A percentile compares a stretch with the other conserved stretches of the same genome.
These are phyloP conservation scores for Artemisia tridentata DNA, from an alignment of 129 eudicot genomes.

Conservation along the genomic window DNA sequence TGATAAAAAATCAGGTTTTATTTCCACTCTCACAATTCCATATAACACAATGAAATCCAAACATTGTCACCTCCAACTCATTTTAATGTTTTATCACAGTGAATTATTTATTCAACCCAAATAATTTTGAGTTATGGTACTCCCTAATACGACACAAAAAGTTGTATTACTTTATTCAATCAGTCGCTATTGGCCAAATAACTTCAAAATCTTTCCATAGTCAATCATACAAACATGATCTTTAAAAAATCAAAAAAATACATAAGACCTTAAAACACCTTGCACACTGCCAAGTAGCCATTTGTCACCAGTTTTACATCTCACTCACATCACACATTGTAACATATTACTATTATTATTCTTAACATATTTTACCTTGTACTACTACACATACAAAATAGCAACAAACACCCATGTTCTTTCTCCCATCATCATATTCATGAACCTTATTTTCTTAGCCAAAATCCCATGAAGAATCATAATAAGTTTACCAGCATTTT, in stretches of 20 bases:
- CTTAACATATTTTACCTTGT: slow-evolving; percentile 11
- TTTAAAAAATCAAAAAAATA: neutral
- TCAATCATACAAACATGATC: neutral
- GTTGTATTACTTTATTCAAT: neutral
- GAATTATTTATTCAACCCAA: too few species aligned
- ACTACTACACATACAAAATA: slow-evolving; percentile 21
- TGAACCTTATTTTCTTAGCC: slow-evolving; percentile 19
- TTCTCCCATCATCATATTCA: slow-evolving; percentile 19
- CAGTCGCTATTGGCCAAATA: neutral
- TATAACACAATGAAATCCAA: too few species aligned
- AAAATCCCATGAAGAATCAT: slow-evolving; percentile 31
- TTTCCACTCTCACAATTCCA: too few species aligned
- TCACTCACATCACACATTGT: slow-evolving; percentile 14
- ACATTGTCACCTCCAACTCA: too few species aligned
- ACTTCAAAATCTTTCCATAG: neutral
- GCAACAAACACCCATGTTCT: slow-evolving; percentile 29
- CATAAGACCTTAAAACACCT: neutral
- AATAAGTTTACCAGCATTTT: neutral
- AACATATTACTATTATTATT: slow-evolving; percentile 18
- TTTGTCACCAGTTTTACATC: slow-evolving; percentile 18
- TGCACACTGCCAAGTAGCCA: slow-evolving; percentile 30
- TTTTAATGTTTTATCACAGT: too few species aligned
- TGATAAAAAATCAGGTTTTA: too few species aligned
- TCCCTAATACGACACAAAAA: neutral
- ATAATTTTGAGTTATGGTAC: too few species aligned